phyloP scores from a whole-genome alignment of 1,284 basidiomycete species.

The Cryptococcus jaspeensis region DNA sequence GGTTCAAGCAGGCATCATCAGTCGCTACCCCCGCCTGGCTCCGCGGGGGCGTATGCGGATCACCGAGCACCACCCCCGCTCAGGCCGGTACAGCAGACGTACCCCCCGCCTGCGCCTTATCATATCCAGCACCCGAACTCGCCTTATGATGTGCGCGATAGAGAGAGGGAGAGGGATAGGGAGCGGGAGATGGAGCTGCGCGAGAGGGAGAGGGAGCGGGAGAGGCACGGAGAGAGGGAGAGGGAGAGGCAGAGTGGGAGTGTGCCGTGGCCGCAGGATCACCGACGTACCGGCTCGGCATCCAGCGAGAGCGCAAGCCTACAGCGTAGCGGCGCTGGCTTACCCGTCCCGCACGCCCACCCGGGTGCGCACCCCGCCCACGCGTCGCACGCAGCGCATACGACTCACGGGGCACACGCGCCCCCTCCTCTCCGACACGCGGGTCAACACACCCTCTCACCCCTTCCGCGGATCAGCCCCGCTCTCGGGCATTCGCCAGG shows the following conservation, averaged over 20 bases:
- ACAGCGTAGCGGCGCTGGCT: not conserved
- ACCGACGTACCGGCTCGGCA: not conserved
- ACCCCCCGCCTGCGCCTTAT: conserved; percentile 1
- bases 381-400: not conserved
- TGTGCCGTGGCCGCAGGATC: not conserved
- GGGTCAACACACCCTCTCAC: conserved; percentile 6
- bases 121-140: not conserved
- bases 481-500: no score
- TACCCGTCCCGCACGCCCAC: not conserved
- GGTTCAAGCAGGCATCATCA: conserved; percentile 8
- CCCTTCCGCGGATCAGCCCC: conserved; percentile 4
- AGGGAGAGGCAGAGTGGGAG: not conserved
- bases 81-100: not conserved
- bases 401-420: not conserved
- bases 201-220: not conserved
- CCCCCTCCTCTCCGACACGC: conserved; percentile 1
- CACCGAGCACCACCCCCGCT: conserved; percentile 1
- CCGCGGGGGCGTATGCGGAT: conserved; percentile 9
- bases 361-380: not conserved
- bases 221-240: not conserved
- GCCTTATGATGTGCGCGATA: conserved; percentile 3
- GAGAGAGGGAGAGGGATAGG: not conserved
- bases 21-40: conserved; percentile 14
- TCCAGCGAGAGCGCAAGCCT: not conserved
- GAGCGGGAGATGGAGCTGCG: conserved; percentile 4